Evolutionary conservation across 352 stramenopile species (phyloP), one percentile per base, ranked within the genome.

Genomic region (Globisporangium paroecandrum): DNA sequence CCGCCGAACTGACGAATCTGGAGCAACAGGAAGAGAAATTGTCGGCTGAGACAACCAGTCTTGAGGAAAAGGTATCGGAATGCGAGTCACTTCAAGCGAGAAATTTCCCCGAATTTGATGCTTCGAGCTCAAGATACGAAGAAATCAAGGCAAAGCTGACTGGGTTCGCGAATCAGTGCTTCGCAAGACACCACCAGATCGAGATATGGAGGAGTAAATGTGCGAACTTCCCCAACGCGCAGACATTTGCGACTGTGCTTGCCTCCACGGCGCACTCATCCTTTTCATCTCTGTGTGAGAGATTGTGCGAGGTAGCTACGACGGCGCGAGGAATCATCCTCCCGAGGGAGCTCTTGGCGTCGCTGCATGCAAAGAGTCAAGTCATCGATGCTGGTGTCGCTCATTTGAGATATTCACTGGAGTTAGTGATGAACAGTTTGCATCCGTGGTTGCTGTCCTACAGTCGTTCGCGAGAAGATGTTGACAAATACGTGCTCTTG

Each of bases 141-240:
- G 62, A 34, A 10, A 53, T 68, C 24, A 70, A 68, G 47, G 12
- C 59, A 10, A 75, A 71, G 55, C 63, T 89, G 8, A 62, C 54
- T 3, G 57, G 58, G 22, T 89, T 91, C 65, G 74, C 65, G 13
- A 71, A 73, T 3, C 74, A 89, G 65, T 91, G 83, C 43, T 61
- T 74, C n/a, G 57, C 71, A 64, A 77, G 76, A 41, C 79, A 90
- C 55, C 66, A 68, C 49, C 79, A 92, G 65, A 81, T 90, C 46
- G 62, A 77, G 63, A 34, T 34, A 38, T 90, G 72, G 77, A 74
- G 65, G 36, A 36, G 69, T 29, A 77, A 77, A 66, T 69, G 66
- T 27, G 58, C 72, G 29, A 62, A 4, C 3, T 81, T 82, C 7
- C 62, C 63, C 25, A 67, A 62, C 29, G 55, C 61, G 4, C 32